Percentiles rank a stretch among this genome's conserved stretches.
Evolutionary conservation across 2,329 filamentous ascomycete species (phyloP).

Genomic region (Epicoccum nigrum): DNA sequence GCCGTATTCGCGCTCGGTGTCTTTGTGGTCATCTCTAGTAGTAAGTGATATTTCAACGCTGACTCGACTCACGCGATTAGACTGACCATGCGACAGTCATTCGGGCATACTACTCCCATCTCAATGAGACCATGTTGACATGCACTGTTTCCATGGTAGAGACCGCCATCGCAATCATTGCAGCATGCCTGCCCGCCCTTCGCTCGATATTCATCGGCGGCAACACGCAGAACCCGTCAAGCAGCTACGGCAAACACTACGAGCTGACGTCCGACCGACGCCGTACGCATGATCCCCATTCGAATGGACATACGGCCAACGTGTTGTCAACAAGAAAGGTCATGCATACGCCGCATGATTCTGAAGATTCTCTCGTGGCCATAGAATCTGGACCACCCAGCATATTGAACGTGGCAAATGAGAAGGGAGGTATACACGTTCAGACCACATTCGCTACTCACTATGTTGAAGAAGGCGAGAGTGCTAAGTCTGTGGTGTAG

Average conservation of each 20-base stretch:
- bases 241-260: slow-evolving; percentile 33
- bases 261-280: slow-evolving; percentile 27
- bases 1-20: slow-evolving; percentile 31
- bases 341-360: slow-evolving; percentile 11
- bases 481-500: slow-evolving; percentile 4
- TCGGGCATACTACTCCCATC: slow-evolving; percentile 29
- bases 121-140: slow-evolving; percentile 30
- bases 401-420: neutral
- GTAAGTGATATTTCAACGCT: slow-evolving; percentile 11
- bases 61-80: neutral
- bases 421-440: slow-evolving; percentile 5
- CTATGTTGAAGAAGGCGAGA: slow-evolving; percentile 2
- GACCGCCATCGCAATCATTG: slow-evolving; percentile 49
- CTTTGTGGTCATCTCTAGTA: slow-evolving; percentile 33
- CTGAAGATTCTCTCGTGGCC: slow-evolving; percentile 9
- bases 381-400: slow-evolving; percentile 1
- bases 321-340: slow-evolving; percentile 6
- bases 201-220: slow-evolving; percentile 29
- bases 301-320: slow-evolving; percentile 4
- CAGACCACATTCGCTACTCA: slow-evolving; percentile 14
- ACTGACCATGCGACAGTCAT: slow-evolving; percentile 22
- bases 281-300: slow-evolving; percentile 11
- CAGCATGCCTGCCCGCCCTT: slow-evolving; percentile 46
- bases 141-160: slow-evolving; percentile 35
- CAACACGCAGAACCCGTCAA: slow-evolving; percentile 21